A percentile compares a stretch with the other conserved stretches of the same genome.
Conservation (phyloP, 495 filamentous ascomycete genomes). For the Astrocystis sublimbata region DNA sequence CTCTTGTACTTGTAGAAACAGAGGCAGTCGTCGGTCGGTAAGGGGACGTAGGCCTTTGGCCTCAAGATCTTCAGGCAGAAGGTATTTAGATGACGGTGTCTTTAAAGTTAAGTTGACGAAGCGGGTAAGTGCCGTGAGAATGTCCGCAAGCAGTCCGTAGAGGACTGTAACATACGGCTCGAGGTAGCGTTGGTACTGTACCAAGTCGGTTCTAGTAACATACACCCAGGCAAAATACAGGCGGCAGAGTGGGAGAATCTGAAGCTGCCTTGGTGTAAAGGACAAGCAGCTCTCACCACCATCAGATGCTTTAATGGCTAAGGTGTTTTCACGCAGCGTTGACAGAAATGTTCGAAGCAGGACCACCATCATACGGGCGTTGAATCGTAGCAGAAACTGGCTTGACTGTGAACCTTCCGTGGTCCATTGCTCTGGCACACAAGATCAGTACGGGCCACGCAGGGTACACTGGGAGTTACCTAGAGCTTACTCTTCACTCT, state of each 20-base stretch:
- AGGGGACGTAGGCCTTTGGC: slow-evolving; percentile 45
- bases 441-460: slow-evolving; percentile 25
- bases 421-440: slow-evolving; percentile 36
- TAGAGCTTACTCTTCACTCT: slow-evolving; percentile 60
- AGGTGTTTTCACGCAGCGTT: slow-evolving; percentile 58
- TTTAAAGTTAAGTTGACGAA: slow-evolving; percentile 29
- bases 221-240: slow-evolving; percentile 49
- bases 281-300: slow-evolving; percentile 24
- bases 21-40: slow-evolving; percentile 28
- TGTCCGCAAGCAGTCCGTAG: slow-evolving; percentile 39
- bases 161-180: slow-evolving; percentile 44
- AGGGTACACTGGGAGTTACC: slow-evolving; percentile 9
- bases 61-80: slow-evolving; percentile 44
- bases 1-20: slow-evolving; percentile 25
- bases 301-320: slow-evolving; percentile 9
- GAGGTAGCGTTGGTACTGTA: slow-evolving; percentile 40
- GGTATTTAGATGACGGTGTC: slow-evolving; percentile 31
- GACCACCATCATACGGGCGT: slow-evolving; percentile 76
- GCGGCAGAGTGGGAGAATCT: slow-evolving; percentile 42
- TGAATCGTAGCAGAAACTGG: slow-evolving; percentile 75
- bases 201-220: slow-evolving; percentile 37
- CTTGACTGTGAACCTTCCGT: slow-evolving; percentile 54
- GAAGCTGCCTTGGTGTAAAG: slow-evolving; percentile 27
- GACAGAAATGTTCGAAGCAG: slow-evolving; percentile 72
- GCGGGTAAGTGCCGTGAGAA: slow-evolving; percentile 36